A percentile compares a stretch with the other conserved stretches of the same genome.
phyloP scores from a whole-genome alignment of 2,329 filamentous ascomycete species.

The Elsinoe batatas region DNA sequence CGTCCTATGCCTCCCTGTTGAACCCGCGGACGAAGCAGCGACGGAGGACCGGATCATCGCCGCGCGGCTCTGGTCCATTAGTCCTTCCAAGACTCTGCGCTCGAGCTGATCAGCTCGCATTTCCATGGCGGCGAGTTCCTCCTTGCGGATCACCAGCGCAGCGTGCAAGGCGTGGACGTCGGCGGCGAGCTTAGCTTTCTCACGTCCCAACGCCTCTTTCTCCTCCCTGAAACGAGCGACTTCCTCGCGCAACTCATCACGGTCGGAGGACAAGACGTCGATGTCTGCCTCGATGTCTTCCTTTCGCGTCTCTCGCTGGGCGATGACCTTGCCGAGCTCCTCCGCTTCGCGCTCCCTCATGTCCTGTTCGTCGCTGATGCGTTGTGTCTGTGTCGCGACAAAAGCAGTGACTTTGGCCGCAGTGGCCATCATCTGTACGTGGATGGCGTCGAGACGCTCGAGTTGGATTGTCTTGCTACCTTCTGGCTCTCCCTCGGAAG shows the following conservation, averaged over 20 bases:
- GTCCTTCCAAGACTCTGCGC: constrained; percentile 83
- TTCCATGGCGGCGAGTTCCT: constrained; percentile 89
- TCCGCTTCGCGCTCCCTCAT: constrained; percentile 69
- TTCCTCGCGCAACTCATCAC: constrained; percentile 39
- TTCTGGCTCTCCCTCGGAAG: constrained; percentile 50
- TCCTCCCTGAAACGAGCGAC: constrained; percentile 54
- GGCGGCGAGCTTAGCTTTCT: constrained; percentile 70
- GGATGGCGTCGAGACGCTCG: constrained; percentile 77
- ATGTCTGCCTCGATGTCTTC: constrained; percentile 46
- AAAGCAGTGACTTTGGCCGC: constrained; percentile 78
- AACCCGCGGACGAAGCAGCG: neutral
- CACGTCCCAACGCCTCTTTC: constrained; percentile 63
- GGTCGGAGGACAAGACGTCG: constrained; percentile 36
- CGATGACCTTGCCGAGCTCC: constrained; percentile 69
- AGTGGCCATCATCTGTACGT: constrained; percentile 74
- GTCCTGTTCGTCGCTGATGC: constrained; percentile 67
- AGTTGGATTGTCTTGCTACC: constrained; percentile 56
- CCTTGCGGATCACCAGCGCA: constrained; percentile 74
- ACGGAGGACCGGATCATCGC: constrained; percentile 53
- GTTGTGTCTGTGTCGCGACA: constrained; percentile 63
- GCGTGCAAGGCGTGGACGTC: constrained; percentile 89
- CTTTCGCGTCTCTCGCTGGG: constrained; percentile 60
- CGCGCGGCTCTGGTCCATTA: constrained; percentile 90
- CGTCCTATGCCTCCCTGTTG: constrained; percentile 38
- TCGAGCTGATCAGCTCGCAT: constrained; percentile 78